phyloP scores from a whole-genome alignment of 129 eudicot species.

The Lonicera japonica region DNA sequence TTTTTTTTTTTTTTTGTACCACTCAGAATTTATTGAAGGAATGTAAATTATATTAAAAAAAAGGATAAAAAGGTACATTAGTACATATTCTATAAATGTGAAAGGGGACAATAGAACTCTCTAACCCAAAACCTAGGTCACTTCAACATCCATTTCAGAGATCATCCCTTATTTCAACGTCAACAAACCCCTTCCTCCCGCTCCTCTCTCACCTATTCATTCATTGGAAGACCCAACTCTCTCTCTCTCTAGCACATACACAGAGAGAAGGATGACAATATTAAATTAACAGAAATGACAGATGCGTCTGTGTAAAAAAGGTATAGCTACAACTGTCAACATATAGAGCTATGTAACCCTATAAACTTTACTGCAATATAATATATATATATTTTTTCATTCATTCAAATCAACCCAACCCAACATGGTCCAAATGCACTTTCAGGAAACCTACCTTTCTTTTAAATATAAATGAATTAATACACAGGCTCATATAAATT shows the following conservation, averaged over 20 bases:
- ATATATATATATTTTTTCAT: neutral
- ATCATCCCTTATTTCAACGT: neutral
- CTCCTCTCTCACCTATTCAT: too few species aligned
- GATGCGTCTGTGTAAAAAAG: neutral
- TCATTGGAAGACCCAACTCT: too few species aligned
- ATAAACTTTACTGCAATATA: neutral
- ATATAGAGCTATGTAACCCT: neutral
- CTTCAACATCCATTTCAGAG: neutral
- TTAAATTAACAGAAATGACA: neutral
- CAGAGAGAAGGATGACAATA: neutral
- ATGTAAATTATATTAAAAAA: too few species aligned
- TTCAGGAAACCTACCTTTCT: neutral
- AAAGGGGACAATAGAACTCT: neutral
- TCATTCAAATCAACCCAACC: neutral
- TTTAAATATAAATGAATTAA: too few species aligned
- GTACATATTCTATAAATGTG: neutral
- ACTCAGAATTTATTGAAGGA: too few species aligned
- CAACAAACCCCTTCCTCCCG: neutral
- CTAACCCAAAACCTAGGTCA: neutral
- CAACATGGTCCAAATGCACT: neutral
- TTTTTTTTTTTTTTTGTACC: too few species aligned
- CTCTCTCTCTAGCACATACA: neutral
- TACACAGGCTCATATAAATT: too few species aligned
- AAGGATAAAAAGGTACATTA: neutral
- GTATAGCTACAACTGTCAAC: neutral